Percentiles rank a stretch among this genome's conserved stretches.
phyloP scores from a whole-genome alignment of 768 basidiomycete genomes.

The Boletus reticulatus region DNA sequence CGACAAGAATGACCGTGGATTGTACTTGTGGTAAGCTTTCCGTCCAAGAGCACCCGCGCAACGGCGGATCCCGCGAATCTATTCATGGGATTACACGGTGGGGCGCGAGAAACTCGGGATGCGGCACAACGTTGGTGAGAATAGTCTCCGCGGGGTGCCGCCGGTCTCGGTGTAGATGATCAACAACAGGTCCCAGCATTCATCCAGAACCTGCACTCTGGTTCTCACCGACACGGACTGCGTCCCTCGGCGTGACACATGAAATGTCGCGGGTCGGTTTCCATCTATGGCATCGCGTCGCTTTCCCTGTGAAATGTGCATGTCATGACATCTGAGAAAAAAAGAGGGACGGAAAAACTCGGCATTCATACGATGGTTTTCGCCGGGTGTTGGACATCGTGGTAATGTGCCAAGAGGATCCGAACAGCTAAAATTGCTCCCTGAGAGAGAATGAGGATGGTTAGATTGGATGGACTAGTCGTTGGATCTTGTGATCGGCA shows the following conservation, averaged over 20 bases:
- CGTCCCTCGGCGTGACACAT: too few relatives aligned
- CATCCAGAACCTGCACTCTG: background rate
- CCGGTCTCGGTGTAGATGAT: slow-evolving; percentile 1
- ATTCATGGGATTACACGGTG: background rate
- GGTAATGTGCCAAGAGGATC: background rate
- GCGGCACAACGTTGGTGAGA: background rate
- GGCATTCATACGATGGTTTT: background rate
- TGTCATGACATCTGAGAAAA: background rate
- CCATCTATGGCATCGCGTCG: too few relatives aligned
- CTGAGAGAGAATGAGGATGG: background rate
- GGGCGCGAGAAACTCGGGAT: background rate
- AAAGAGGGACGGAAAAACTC: background rate
- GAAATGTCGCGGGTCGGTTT: too few relatives aligned
- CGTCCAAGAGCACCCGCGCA: background rate
- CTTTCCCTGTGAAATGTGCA: background rate
- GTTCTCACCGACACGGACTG: background rate
- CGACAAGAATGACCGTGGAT: too few relatives aligned
- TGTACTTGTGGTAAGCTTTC: too few relatives aligned
- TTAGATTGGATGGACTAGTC: background rate
- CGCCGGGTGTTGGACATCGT: background rate
- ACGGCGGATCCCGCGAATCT: background rate
- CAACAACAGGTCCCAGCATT: background rate
- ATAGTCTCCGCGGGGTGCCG: background rate
- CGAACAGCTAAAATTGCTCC: too few relatives aligned
- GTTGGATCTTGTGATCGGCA: background rate